Evolutionary conservation across 148 eudicot species (phyloP), one percentile per base, ranked within the genome.

Genomic region (Camellia japonica): DNA sequence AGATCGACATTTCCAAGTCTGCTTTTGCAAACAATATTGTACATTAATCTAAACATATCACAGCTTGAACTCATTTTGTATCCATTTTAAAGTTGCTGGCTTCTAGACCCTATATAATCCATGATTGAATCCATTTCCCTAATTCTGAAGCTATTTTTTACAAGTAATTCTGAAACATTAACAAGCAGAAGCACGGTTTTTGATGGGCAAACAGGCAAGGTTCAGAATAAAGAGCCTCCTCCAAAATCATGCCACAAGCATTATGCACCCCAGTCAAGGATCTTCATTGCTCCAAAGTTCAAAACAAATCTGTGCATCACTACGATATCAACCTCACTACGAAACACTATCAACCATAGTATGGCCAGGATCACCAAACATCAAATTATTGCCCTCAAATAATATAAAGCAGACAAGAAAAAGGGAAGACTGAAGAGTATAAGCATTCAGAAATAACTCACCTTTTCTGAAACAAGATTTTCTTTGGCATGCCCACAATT

Each of bases 401-500:
- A 3, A 5, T 12, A 18, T 52, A 71, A 3, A 52, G 30, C 3
- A 20, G 59, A 30, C 20, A 79, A 0, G 42, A 60, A 7, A 49
- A 71, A 46, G 64, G 23, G 47, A 5, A 42, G 6, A 6, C 68
- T 3, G 61, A 46, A 46, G 13, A 13, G 7, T 6, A 20, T 0
- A 59, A n/a, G 41, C n/a, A n/a, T 14, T 3, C 15, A 66, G 42
- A 20, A 71, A 55, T 15, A 66, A 69, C 84, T 80, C 62, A 90
- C 93, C 91, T 86, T 88, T 67, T 67, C 74, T 0, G 76, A 19
- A 73, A 80, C 78, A 80, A 76, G 65, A 79, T 77, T 83, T 63
- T 30, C 38, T 30, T 30, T 30, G 38, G 79, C 79, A 80, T 66
- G 82, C 78, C 77, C 82, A 6, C 74, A 75, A 43, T 64, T 89